Base-by-base conservation (phyloP, 2,329 filamentous ascomycete genomes). In the Colletotrichum tropicicola region DNA sequence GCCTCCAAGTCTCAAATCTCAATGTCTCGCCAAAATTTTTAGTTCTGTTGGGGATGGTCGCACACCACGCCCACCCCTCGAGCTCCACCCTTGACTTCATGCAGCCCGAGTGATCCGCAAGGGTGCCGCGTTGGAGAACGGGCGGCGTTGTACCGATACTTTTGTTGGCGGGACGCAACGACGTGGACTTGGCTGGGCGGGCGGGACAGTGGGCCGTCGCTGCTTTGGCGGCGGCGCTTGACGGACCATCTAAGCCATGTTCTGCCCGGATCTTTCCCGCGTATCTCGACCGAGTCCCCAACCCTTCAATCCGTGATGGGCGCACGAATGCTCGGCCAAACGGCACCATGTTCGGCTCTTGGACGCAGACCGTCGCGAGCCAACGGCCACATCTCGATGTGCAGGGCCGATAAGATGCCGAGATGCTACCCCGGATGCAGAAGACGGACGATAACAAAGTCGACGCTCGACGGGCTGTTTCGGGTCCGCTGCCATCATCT, bases 1-100 rank as follows among this genome's bases (percentile, higher is more conserved):
- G 19, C 6, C 53, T 51, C 45, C 28, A 52, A 66, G 52, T 63
- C 59, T 63, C 59, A 65, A 64, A 64, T 63, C 63, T 53, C 62
- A 65, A 65, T 65, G 62, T 66, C 63, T 66, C 63, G 63, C 63
- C 63, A 66, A 66, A 8, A 35, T 66, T 72, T 79, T 78, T 76
- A 76, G 77, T 77, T 78, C 75, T 79, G 75, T 80, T 82, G 78
- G 79, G 79, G 79, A 79, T 74, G 68, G 68, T 66, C 59, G 54
- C 47, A 59, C 63, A 64, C 63, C 63, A 54, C 23, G 45, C 45
- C 49, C 63, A 63, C 63, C 39, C 59, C 59, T 63, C 59, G 17
- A 64, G 52, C 59, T 59, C 63, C 62, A 65, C 63, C 59, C 52
- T 43, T 54, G 59, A 53, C 52, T 58, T 66, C 59, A 66, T 66